A percentile compares a stretch with the other conserved stretches of the same genome.
These are phyloP conservation scores for Allomyces macrogynus DNA, from an alignment of 192 early-diverging fungal species.

Conservation along the genomic window DNA sequence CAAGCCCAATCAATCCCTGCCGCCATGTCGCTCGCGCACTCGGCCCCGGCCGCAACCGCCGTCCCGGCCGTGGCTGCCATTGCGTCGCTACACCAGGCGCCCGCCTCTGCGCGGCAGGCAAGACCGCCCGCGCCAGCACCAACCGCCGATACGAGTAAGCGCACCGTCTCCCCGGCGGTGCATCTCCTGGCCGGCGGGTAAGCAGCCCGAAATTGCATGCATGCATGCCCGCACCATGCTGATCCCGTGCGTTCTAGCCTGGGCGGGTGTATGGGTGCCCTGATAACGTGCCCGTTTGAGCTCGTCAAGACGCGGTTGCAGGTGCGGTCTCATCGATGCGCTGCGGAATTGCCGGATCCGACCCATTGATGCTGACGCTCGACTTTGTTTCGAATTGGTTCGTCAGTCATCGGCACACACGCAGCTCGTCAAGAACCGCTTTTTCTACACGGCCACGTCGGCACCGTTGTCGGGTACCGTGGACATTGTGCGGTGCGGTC, in stretches of 20 bases:
- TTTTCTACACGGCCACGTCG: not conserved
- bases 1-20: too few species aligned
- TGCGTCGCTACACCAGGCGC: too few species aligned
- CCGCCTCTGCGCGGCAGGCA: too few species aligned
- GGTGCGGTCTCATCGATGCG: too few species aligned
- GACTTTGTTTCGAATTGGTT: slow-evolving; percentile 7
- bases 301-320: slow-evolving; percentile 88
- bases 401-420: not conserved
- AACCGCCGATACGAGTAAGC: not conserved
- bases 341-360: too few species aligned
- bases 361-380: slow-evolving; percentile 23
- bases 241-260: slow-evolving; percentile 16
- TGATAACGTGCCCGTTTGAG: slow-evolving; percentile 77
- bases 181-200: slow-evolving; percentile 54
- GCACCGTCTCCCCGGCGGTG: slow-evolving; percentile 5
- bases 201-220: slow-evolving; percentile 1
- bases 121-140: too few species aligned
- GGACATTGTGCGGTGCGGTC: slow-evolving; percentile 4
- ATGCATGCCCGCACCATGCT: not conserved
- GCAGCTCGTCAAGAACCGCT: not conserved
- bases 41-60: too few species aligned
- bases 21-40: too few species aligned
- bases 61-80: too few species aligned
- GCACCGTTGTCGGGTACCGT: slow-evolving; percentile 14
- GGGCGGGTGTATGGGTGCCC: slow-evolving; percentile 61